phyloP scores from a whole-genome alignment of 768 basidiomycete genomes.

The Agrocybe praecox region DNA sequence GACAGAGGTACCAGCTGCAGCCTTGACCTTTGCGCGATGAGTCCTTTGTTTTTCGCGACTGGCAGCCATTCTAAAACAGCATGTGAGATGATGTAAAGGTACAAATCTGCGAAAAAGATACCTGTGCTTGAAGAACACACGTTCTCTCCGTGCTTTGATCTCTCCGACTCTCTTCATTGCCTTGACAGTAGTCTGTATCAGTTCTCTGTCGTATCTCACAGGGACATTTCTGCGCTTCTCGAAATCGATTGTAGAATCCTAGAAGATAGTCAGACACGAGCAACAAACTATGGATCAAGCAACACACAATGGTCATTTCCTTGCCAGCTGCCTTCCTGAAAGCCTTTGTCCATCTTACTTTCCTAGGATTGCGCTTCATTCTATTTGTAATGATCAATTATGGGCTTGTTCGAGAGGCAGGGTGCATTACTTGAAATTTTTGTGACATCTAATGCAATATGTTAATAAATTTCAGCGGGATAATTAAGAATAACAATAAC shows the following conservation, averaged over 20 bases:
- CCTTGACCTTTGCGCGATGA: constrained; percentile 68
- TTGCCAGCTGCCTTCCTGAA: constrained; percentile 98
- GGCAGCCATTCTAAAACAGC: constrained; percentile 71
- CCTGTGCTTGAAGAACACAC: constrained; percentile 96
- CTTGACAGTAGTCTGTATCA: constrained; percentile 90
- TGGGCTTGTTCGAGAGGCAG: background rate
- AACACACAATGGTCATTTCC: constrained; percentile 95
- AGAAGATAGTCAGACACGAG: background rate
- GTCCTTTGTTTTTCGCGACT: constrained; percentile 78
- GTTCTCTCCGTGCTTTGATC: constrained; percentile 88
- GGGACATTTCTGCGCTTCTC: constrained; percentile 99
- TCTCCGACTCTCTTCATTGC: constrained; percentile 96
- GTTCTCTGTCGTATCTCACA: constrained; percentile 93
- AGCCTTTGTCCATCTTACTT: constrained; percentile 99
- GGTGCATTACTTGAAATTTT: constrained; percentile 91
- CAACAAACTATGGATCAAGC: constrained; percentile 1
- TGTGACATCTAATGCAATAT: constrained; percentile 75
- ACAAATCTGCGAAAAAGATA: constrained; percentile 24
- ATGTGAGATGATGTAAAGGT: background rate
- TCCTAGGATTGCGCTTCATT: constrained; percentile 99
- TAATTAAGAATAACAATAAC: constrained; percentile 25
- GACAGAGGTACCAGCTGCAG: constrained; percentile 58
- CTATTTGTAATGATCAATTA: constrained; percentile 36
- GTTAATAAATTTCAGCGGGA: background rate
- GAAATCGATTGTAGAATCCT: constrained; percentile 99